phyloP scores from a whole-genome alignment of 148 eudicot species.

The Drosera capensis region DNA sequence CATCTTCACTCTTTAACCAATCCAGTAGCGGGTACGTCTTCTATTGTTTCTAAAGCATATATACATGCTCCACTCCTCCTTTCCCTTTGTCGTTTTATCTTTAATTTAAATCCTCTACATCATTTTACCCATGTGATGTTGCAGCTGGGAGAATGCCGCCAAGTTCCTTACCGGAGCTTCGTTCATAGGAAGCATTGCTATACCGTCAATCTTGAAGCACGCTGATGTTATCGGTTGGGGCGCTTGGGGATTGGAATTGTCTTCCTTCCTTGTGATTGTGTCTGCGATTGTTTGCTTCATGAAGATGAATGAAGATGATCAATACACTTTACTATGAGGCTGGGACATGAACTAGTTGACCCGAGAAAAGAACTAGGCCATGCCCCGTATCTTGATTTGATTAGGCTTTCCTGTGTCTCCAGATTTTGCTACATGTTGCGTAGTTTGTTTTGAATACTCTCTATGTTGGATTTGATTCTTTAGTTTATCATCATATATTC shows the following conservation, averaged over 20 bases:
- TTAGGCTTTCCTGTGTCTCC: too few relatives aligned
- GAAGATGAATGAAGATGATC: slow-evolving; percentile 33
- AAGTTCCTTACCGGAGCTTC: slow-evolving; percentile 90
- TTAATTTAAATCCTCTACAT: neutral
- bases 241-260: slow-evolving; percentile 61
- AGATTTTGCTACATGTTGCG: too few relatives aligned
- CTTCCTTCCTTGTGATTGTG: slow-evolving; percentile 50
- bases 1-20: slow-evolving; percentile 50
- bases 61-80: neutral
- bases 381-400: too few relatives aligned
- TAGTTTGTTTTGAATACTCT: too few relatives aligned
- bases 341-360: too few relatives aligned
- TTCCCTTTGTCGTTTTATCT: neutral
- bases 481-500: too few relatives aligned
- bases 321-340: slow-evolving; percentile 41
- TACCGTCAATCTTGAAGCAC: slow-evolving; percentile 68
- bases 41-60: neutral
- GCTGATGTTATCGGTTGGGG: slow-evolving; percentile 86
- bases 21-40: slow-evolving; percentile 41
- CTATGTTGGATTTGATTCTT: too few relatives aligned
- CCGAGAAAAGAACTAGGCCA: too few relatives aligned
- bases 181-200: slow-evolving; percentile 72
- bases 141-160: slow-evolving; percentile 75
- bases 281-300: slow-evolving; percentile 47
- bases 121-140: too few relatives aligned